Conservation (phyloP, 345 rosid genomes). For the Linum trigynum region DNA sequence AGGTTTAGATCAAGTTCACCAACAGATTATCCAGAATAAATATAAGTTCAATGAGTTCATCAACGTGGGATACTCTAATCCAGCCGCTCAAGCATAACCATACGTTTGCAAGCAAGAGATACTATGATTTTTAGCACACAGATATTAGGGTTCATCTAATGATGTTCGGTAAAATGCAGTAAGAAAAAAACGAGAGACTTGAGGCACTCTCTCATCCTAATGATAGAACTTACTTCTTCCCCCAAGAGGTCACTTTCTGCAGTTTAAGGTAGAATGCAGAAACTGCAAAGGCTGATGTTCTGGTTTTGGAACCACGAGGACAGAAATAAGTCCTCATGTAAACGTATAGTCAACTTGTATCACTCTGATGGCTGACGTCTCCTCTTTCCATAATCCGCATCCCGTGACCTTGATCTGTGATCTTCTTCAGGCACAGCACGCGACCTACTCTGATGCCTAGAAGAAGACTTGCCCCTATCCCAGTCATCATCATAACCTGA, state of each 20-base stretch:
- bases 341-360: slow-evolving; percentile 3
- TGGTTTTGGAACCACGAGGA: slow-evolving; percentile 13
- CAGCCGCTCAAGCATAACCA: slow-evolving; percentile 24
- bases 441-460: slow-evolving; percentile 61
- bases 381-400: slow-evolving; percentile 69
- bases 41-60: slow-evolving; percentile 12
- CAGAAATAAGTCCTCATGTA: neutral
- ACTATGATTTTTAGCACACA: slow-evolving; percentile 26
- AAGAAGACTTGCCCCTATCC: slow-evolving; percentile 65
- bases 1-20: slow-evolving; percentile 7
- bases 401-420: slow-evolving; percentile 61
- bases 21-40: neutral
- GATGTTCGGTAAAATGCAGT: slow-evolving; percentile 21
- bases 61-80: slow-evolving; percentile 18
- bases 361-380: slow-evolving; percentile 50
- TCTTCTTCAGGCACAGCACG: slow-evolving; percentile 43
- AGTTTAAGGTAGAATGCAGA: slow-evolving; percentile 14
- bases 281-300: slow-evolving; percentile 7
- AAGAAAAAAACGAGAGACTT: slow-evolving; percentile 18
- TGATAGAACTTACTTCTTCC: slow-evolving; percentile 47
- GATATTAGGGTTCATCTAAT: slow-evolving; percentile 19
- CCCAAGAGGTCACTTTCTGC: slow-evolving; percentile 24
- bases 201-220: slow-evolving; percentile 24
- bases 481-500: slow-evolving; percentile 51
- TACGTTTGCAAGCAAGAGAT: slow-evolving; percentile 13